Base-by-base conservation (phyloP, 192 early-diverging fungal genomes). In the Thamnidium elegans region DNA sequence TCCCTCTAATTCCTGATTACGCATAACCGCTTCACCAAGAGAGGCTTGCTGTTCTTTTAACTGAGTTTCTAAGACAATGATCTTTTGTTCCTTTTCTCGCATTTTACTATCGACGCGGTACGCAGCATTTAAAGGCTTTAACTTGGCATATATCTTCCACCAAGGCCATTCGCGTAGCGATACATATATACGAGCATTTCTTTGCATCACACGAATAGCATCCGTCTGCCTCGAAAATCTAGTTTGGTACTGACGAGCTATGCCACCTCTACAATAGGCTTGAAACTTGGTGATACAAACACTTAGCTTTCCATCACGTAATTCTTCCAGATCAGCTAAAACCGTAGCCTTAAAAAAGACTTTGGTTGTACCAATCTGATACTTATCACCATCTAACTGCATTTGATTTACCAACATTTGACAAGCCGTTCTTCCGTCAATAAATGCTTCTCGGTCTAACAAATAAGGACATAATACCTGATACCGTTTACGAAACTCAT, bases 281-380 rank as follows among this genome's bases (percentile, higher is more conserved):
- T 98, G 96, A 56, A 95, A 85, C 39, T 86, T 76, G 7, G 86
- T 81, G 34, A 99, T 90, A 62, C 95, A 88, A 50, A 88, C 86
- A 62, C 88, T 79, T 43, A 99, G 79, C 72, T 90, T 85, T 19
- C 85, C 73, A 69, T 99, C 97, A 43, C 95, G 84, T 1, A 81
- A 82, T 70, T 99, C 93, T 76, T 99, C 97, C 4, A 99, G 82
- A 70, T 97, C 92, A 3, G 95, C 94, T 20, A 91, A 84, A 50
- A 98, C 94, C 11, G 94, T 94, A 20, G 95, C 89, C 1, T 90
- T 81, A 90, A 99, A 99, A 73, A 99, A 99, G 20, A 99, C 92
- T 74, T 99, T 98, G 55, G 86, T 95, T 34, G 81, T 86, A 43
- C 97, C 97, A 56, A 99, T 83, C 4, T 92, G 84, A 69, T 90